Conservation (phyloP, 306 rosid species). For the Lathyrus oleraceus region DNA sequence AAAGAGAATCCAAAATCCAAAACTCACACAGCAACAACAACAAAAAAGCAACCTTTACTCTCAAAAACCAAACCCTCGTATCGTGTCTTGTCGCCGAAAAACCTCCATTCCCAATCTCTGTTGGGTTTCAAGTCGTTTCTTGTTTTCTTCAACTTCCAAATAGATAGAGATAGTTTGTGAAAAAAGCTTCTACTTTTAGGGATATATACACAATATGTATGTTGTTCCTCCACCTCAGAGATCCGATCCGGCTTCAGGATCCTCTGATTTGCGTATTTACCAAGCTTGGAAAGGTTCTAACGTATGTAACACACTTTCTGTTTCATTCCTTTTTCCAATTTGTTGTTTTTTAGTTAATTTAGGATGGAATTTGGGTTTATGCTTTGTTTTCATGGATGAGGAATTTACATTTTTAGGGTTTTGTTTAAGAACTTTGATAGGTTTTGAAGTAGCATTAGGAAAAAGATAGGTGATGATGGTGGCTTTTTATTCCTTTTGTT, state of each 20-base stretch:
- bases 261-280: constrained; percentile 71
- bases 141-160: constrained; percentile 5
- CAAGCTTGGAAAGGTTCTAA: constrained; percentile 95
- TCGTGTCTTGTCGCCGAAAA: neutral
- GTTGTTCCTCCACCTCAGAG: constrained; percentile 91
- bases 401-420: neutral
- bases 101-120: neutral
- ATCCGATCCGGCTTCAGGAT: constrained; percentile 74
- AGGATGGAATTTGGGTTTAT: constrained; percentile 4
- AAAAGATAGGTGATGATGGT: neutral
- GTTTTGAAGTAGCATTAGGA: neutral
- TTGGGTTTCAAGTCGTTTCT: neutral
- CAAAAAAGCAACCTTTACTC: neutral
- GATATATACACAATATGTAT: constrained; percentile 52
- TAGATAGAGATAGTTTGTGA: neutral
- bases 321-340: neutral
- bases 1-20: neutral
- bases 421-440: neutral
- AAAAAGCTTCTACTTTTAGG: neutral
- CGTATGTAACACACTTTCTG: constrained; percentile 44
- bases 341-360: neutral
- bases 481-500: neutral
- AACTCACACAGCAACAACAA: neutral
- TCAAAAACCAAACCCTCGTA: constrained; percentile 5
- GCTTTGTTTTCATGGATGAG: neutral